Evolutionary conservation across 805 yeast species (phyloP).

Genomic region (Saccharomycopsis babjevae): DNA sequence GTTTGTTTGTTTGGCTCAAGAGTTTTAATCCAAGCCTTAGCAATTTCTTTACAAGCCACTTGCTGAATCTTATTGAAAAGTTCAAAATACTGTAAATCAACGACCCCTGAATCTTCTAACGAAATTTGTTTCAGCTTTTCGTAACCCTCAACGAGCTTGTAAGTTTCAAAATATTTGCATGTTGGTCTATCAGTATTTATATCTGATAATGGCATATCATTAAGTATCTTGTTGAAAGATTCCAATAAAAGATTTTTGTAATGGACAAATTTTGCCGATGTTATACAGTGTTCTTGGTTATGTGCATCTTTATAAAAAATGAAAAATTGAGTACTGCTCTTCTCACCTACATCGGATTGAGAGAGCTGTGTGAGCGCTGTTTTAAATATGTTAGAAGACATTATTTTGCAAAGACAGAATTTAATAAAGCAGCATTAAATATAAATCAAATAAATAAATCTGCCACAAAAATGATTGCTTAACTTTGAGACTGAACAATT

Average conservation of each 20-base stretch:
- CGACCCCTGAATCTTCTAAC: constrained; percentile 2
- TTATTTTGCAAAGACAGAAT: too few species aligned
- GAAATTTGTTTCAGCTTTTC: constrained; percentile 4
- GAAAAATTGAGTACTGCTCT: neutral
- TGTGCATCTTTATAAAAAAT: neutral
- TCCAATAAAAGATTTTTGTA: neutral
- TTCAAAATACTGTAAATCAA: constrained; percentile 5
- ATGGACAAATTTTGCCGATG: neutral
- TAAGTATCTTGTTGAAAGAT: neutral
- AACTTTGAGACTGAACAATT: too few species aligned
- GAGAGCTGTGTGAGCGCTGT: neutral
- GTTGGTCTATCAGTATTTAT: neutral
- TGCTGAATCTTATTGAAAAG: constrained; percentile 29
- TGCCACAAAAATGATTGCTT: too few species aligned
- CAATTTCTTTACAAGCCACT: constrained; percentile 46
- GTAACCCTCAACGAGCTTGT: neutral
- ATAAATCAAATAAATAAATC: too few species aligned
- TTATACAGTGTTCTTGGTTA: neutral
- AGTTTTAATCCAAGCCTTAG: constrained; percentile 56
- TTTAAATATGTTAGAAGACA: neutral
- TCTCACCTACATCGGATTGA: neutral
- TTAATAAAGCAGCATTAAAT: too few species aligned
- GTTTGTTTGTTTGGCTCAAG: constrained; percentile 63
- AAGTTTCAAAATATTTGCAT: neutral
- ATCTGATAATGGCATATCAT: neutral